phyloP scores from a whole-genome alignment of 129 eudicot genomes.

The Dittrichia graveolens region DNA sequence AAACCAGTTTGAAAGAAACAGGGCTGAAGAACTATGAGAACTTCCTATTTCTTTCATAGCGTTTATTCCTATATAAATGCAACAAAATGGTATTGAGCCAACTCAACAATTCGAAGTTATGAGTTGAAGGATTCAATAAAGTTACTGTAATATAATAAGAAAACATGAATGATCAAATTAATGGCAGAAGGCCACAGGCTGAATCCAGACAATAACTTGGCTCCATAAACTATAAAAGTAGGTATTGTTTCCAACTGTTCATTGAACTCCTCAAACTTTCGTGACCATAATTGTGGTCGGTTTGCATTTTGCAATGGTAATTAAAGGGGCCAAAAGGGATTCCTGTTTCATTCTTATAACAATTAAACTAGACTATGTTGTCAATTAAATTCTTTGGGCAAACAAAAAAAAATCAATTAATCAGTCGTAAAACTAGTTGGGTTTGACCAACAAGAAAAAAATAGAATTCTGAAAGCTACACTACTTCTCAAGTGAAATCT shows the following conservation, averaged over 20 bases:
- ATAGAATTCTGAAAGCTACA: background rate
- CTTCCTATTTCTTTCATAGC: background rate
- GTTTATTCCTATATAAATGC: background rate
- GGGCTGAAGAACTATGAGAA: background rate
- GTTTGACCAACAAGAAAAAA: background rate
- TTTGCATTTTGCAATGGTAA: background rate
- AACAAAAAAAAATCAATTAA: background rate
- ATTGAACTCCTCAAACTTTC: slow-evolving; percentile 1
- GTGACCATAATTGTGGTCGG: background rate
- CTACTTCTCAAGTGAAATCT: background rate
- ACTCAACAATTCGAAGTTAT: background rate
- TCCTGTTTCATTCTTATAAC: background rate
- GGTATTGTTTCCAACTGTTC: background rate
- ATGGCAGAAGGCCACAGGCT: no score
- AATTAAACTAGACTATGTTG: background rate
- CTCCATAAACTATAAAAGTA: slow-evolving; percentile 13
- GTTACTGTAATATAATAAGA: no score
- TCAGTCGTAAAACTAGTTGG: background rate
- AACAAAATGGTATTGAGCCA: background rate
- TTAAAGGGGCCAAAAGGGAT: background rate
- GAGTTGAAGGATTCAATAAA: background rate
- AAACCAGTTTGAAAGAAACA: background rate
- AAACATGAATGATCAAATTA: no score
- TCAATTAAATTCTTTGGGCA: background rate
- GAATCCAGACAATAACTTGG: background rate